These are phyloP conservation scores for Xylariaceae sp. DNA, from an alignment of 2,329 filamentous ascomycete genomes.

Conservation along the genomic window DNA sequence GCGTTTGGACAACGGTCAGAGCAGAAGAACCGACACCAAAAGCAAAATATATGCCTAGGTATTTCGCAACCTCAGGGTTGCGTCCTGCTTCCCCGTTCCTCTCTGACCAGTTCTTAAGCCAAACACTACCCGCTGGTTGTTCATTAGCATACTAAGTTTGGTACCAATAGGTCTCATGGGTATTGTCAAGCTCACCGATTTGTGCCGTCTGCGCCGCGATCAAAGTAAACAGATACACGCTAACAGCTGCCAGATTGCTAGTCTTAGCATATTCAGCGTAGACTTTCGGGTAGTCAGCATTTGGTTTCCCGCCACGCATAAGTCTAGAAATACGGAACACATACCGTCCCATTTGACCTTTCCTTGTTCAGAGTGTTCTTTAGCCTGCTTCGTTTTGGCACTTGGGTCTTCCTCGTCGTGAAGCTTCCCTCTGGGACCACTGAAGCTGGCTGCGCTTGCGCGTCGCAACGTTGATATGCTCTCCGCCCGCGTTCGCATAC, in stretches of 20 bases:
- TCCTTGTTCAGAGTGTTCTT: conserved; percentile 89
- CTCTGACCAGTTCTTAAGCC: conserved; percentile 94
- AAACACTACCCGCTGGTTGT: conserved; percentile 71
- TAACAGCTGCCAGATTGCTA: conserved; percentile 84
- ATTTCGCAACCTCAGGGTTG: conserved; percentile 83
- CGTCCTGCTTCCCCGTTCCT: conserved; percentile 66
- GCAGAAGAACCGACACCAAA: conserved; percentile 86
- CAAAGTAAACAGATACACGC: conserved; percentile 76
- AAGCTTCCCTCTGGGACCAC: conserved; percentile 79
- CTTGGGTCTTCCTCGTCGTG: conserved; percentile 79
- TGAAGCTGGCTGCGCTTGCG: conserved; percentile 90
- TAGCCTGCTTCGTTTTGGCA: conserved; percentile 79
- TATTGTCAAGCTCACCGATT: conserved; percentile 62
- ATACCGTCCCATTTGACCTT: conserved; percentile 88
- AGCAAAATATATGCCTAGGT: conserved; percentile 92
- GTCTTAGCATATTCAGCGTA: conserved; percentile 94
- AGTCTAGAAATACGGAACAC: conserved; percentile 14
- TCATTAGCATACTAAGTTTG: conserved; percentile 22
- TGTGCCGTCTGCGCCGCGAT: conserved; percentile 79
- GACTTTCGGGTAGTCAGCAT: conserved; percentile 49
- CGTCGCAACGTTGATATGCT: conserved; percentile 83
- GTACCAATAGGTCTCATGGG: neutral
- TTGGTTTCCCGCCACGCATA: neutral
- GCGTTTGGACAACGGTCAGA: conserved; percentile 86
- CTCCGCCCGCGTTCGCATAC: conserved; percentile 60